These are phyloP conservation scores for Starmerella riodocensis DNA, from an alignment of 805 yeast species.

Conservation along the genomic window DNA sequence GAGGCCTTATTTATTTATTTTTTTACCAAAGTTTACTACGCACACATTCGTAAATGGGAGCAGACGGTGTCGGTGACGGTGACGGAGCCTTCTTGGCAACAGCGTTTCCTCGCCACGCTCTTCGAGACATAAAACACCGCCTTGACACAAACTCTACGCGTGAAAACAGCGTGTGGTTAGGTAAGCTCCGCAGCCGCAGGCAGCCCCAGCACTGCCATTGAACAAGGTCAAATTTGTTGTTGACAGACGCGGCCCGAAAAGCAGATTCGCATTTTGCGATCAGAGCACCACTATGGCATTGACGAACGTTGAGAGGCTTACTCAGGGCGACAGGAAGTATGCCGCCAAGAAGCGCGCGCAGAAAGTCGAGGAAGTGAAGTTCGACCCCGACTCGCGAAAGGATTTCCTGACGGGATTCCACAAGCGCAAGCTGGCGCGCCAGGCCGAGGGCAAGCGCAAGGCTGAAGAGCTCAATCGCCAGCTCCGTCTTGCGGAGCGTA, in stretches of 20 bases:
- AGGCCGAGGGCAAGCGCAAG: conserved; percentile 68
- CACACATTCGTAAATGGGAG: too few species aligned
- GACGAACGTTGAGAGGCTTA: conserved; percentile 66
- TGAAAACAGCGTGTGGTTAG: too few species aligned
- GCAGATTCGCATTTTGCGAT: neutral
- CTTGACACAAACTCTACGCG: too few species aligned
- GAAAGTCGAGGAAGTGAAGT: conserved; percentile 69
- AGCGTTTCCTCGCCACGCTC: too few species aligned
- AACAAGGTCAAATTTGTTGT: too few species aligned
- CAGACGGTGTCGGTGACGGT: too few species aligned
- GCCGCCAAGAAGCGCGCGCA: conserved; percentile 47
- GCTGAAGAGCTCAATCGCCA: conserved; percentile 65
- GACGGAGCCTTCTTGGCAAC: too few species aligned
- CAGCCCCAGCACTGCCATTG: too few species aligned
- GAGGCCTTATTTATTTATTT: conserved; percentile 3
- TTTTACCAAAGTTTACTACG: too few species aligned
- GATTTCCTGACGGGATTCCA: conserved; percentile 92
- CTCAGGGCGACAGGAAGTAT: conserved; percentile 69
- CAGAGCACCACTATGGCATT: conserved; percentile 10
- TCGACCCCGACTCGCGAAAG: conserved; percentile 50
- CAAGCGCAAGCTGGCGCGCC: conserved; percentile 78
- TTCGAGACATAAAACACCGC: too few species aligned
- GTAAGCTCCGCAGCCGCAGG: too few species aligned
- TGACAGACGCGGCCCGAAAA: too few species aligned
- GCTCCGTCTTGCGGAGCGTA: conserved; percentile 63